Conservation (phyloP, 495 filamentous ascomycete genomes). For the Saxophila tyrrhenica region DNA sequence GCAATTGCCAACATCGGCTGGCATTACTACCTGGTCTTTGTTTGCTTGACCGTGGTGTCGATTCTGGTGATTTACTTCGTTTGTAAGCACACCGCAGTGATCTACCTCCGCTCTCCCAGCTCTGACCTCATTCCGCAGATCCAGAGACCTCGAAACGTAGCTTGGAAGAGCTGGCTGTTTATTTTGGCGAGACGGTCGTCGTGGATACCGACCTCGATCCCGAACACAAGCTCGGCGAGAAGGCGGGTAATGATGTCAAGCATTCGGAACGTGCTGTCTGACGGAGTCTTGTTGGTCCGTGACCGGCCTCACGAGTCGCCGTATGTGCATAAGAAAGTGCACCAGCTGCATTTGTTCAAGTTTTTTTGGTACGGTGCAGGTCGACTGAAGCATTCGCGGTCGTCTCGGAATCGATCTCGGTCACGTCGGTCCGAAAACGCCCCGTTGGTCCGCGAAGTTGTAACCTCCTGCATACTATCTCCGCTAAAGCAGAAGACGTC, state of each 20-base stretch:
- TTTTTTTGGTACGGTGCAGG: too few species aligned
- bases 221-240: neutral
- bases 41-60: conserved; percentile 19
- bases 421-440: too few species aligned
- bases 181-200: conserved; percentile 23
- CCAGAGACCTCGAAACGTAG: conserved; percentile 21
- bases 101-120: neutral
- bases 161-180: conserved; percentile 20
- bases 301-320: too few species aligned
- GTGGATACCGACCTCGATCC: conserved; percentile 1
- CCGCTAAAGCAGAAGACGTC: too few species aligned
- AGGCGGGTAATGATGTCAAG: neutral
- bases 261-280: neutral
- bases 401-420: too few species aligned
- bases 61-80: conserved; percentile 21
- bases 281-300: too few species aligned
- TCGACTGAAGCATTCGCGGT: too few species aligned
- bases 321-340: too few species aligned
- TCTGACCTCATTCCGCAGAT: conserved; percentile 1
- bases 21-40: conserved; percentile 20
- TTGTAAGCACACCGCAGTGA: neutral
- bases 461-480: too few species aligned
- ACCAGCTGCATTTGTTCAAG: too few species aligned
- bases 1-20: conserved; percentile 14
- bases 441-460: too few species aligned